Evolutionary conservation across 2,329 filamentous ascomycete species (phyloP).

Genomic region (Apiospora arundinis): DNA sequence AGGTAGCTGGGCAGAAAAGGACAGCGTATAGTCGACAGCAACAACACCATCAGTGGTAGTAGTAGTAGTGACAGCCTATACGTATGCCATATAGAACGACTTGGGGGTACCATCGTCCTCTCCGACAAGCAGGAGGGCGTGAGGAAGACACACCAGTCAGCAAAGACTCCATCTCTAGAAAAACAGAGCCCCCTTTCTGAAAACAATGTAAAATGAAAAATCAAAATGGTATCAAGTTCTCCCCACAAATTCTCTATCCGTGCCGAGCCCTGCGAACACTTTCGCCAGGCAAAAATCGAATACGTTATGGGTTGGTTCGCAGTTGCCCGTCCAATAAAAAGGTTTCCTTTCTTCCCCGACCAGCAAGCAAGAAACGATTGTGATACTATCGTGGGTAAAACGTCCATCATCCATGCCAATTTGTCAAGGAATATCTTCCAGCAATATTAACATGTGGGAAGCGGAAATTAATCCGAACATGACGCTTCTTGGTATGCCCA

Average conservation of each 20-base stretch:
- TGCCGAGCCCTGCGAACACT: background rate
- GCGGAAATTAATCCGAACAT: background rate
- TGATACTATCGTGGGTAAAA: background rate
- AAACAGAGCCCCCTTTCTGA: background rate
- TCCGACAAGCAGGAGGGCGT: background rate
- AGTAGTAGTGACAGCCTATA: background rate
- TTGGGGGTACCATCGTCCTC: background rate
- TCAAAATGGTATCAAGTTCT: constrained; percentile 20
- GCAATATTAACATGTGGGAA: background rate
- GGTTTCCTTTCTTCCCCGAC: background rate
- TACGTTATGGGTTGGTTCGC: background rate
- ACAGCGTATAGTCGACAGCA: background rate
- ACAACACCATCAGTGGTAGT: background rate
- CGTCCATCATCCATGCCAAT: background rate
- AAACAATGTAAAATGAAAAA: background rate
- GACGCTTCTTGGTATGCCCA: background rate
- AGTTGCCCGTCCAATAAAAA: background rate
- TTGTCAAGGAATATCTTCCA: background rate
- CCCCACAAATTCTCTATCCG: constrained; percentile 13
- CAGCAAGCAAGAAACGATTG: constrained; percentile 13
- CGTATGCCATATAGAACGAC: background rate
- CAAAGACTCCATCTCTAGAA: background rate
- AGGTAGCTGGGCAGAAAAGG: background rate
- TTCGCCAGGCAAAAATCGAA: background rate
- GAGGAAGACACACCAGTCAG: background rate